Conservation (phyloP, 306 rosid species). For the Fragaria nilgerrensis region DNA sequence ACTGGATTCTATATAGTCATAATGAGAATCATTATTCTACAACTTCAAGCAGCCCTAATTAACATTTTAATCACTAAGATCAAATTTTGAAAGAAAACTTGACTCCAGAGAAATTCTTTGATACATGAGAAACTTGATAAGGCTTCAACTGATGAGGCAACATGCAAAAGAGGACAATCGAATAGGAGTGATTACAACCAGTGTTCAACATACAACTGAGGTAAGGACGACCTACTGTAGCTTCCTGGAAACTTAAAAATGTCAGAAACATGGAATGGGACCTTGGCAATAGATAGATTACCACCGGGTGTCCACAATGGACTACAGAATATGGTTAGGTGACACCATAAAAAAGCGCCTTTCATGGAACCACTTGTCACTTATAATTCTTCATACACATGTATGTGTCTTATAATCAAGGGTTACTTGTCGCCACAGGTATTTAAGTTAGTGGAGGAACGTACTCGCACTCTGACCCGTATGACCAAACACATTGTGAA, state of each 20-base stretch:
- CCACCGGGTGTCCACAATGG: not conserved
- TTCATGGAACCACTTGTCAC: not conserved
- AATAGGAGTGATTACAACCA: not conserved
- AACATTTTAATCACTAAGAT: not conserved
- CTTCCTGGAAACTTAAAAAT: not conserved
- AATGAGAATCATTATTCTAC: not conserved
- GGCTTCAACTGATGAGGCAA: conserved; percentile 8
- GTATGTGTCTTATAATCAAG: not conserved
- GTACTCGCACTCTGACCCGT: not conserved
- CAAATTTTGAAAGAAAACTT: not conserved
- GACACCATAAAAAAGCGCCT: not conserved
- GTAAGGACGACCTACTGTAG: not conserved
- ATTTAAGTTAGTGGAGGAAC: not conserved
- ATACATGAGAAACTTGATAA: not conserved
- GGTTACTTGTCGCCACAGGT: not conserved
- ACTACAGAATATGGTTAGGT: not conserved
- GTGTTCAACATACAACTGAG: not conserved
- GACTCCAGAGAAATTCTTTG: not conserved
- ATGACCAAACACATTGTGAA: not conserved
- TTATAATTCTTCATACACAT: not conserved
- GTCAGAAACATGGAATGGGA: not conserved
- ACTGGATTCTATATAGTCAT: not conserved
- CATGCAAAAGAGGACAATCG: not conserved
- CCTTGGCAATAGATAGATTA: not conserved
- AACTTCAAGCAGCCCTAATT: not conserved